Evolutionary conservation across 257 asterid genomes (phyloP), one percentile per base, ranked within the genome.

Genomic region (Asclepias syriaca): DNA sequence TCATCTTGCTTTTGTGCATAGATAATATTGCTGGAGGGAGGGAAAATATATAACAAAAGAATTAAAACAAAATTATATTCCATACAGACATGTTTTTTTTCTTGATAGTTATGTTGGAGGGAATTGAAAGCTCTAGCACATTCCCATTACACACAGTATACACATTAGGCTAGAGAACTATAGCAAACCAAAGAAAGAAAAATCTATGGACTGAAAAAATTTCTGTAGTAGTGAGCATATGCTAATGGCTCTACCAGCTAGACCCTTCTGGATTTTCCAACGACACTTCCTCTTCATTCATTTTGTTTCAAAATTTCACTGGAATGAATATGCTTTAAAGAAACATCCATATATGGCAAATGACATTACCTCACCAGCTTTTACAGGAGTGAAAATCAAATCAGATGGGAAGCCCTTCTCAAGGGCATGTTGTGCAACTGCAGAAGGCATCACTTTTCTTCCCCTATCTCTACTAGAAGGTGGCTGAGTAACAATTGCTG

Each of bases 401-500:
- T 88, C 87, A 77, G 93, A 68, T 13, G 97, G 86, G 80, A 87
- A 89, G 65, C 96, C 96, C 75, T 74, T 81, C 46, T 91, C 92
- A 18, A 91, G 85, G 68, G 98, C 98, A 80, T 83, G 90, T 69
- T 89, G 90, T 65, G 97, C 93, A 77, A 91, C 97, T 9, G 98
- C 92, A 73, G 98, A 91, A 79, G 97, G 96, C 90, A 83, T 75
- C 78, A 91, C 83, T 82, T 86, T 94, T 77, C 96, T 86, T 77
- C 98, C 97, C 82, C 98, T 88, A 72, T 94, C 96, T 83, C 97
- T 89, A 56, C 81, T 84, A 46, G 96, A 80, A 50, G 98, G 96
- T 22, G 98, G 98, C 67, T 94, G 98, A 48, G 97, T 91, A 72
- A 94, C 95, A 73, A 91, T 88, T 27, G 93, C 98, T 54, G 96